Evolutionary conservation across 2,329 filamentous ascomycete species (phyloP), one percentile per base, ranked within the genome.

Genomic region (Ilyonectria mors-panacis): DNA sequence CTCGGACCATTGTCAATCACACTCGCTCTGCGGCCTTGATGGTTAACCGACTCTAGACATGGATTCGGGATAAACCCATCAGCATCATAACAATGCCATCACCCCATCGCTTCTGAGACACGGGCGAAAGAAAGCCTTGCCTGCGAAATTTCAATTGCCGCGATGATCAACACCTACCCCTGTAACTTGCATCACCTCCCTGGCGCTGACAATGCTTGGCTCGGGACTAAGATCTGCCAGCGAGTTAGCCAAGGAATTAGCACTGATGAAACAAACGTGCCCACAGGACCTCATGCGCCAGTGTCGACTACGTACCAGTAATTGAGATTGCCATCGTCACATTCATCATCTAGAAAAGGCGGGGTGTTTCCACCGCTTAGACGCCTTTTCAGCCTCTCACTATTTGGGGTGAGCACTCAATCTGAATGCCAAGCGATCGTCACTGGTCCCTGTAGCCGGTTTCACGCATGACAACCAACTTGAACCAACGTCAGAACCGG

Each of bases 141-240:
- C 23, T 60, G 58, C 37, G 66, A 76, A 75, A 77, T 77, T 77
- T 77, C 70, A 75, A 77, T 77, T 73, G 73, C 66, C 75, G 68
- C 58, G 64, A 64, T 47, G 73, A 75, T 76, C 75, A 30, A 42
- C 63, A 26, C 60, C 54, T 44, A 69, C 45, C 61, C 61, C 45
- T 48, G 50, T 37, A 39, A 45, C 37, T 37, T 19, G 39, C 47
- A 42, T 28, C 23, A 56, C 42, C 53, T 59, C 30, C 59, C 54
- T 54, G 37, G 19, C 62, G 44, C 45, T 48, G 33, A 30, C 54
- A 55, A 59, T 51, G 63, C 63, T 63, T 66, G 63, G 63, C 63
- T 50, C 19, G 48, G 39, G 48, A 48, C 60, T 70, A 61, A 68
- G 63, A 70, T 70, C 70, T 70, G 57, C 66, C 60, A 65, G 56